Base-by-base conservation (phyloP, 805 yeast species). In the Hanseniaspora occidentalis region DNA sequence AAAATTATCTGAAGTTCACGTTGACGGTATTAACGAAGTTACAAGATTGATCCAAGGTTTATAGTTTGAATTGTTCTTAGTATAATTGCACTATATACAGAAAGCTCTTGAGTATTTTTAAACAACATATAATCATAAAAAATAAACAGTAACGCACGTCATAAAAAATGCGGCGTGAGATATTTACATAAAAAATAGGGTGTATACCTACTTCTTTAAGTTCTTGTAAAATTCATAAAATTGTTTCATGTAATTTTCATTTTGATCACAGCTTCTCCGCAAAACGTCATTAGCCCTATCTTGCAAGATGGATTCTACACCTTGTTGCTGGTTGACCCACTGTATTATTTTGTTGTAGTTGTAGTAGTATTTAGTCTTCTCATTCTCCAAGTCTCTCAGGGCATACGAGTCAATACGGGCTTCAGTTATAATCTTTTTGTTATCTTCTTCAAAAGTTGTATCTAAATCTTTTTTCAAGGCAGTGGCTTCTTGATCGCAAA, bases 21-120 rank as follows among this genome's bases (percentile, higher is more conserved):
- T 54, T 36, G 77, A 69, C 45, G 85, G 84, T 35, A 53, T 79
- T 43, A 75, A 75, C 47, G 79, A 73, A 45, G 70, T 81, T 37
- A 69, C 84, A 25, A 75, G 81, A 58, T 64, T 81, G 53, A 60
- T 81, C 39, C 72, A 62, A 50, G 75, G 73, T 38, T 61, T 77
- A 52, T 76, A 64, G n/a, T n/a, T n/a, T n/a, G n/a, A n/a, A n/a
- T n/a, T n/a, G n/a, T n/a, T n/a, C n/a, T n/a, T n/a, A n/a, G n/a
- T n/a, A n/a, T n/a, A n/a, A n/a, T n/a, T n/a, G n/a, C n/a, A n/a
- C n/a, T n/a, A n/a, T n/a, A n/a, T n/a, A n/a, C n/a, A n/a, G n/a
- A n/a, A n/a, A n/a, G n/a, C n/a, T n/a, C n/a, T n/a, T n/a, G n/a
- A n/a, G n/a, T n/a, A n/a, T n/a, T n/a, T n/a, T n/a, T n/a, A n/a